Evolutionary conservation across 306 rosid genomes (phyloP).

Genomic region (Gastrolobium bilobum): DNA sequence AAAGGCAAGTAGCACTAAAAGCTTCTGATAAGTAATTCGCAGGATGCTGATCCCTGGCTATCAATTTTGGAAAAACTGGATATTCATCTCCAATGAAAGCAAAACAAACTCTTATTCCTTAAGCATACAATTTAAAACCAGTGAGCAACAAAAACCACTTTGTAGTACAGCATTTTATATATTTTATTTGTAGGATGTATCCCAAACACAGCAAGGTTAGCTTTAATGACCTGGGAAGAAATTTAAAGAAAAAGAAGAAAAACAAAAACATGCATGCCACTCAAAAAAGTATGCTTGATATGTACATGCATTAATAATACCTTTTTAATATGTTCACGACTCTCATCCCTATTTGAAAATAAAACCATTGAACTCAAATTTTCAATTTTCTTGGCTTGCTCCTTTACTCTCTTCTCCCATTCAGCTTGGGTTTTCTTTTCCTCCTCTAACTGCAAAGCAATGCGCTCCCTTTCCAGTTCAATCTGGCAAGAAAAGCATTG

Average conservation of each 20-base stretch:
- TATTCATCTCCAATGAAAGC: slow-evolving; percentile 15
- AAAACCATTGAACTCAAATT: slow-evolving; percentile 94
- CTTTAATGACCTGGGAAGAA: neutral
- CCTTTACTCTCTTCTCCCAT: slow-evolving; percentile 84
- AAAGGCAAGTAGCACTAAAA: slow-evolving; percentile 16
- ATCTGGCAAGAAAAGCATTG: slow-evolving; percentile 59
- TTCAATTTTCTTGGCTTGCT: slow-evolving; percentile 93
- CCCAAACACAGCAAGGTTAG: slow-evolving; percentile 14
- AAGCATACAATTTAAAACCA: slow-evolving; percentile 25
- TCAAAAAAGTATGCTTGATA: slow-evolving; percentile 25
- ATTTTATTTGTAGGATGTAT: slow-evolving; percentile 24
- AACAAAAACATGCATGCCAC: neutral
- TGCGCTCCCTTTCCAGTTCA: slow-evolving; percentile 94
- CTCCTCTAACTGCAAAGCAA: slow-evolving; percentile 96
- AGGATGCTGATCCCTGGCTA: neutral
- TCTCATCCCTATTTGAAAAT: slow-evolving; percentile 87
- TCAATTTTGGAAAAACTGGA: neutral
- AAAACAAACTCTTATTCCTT: slow-evolving; percentile 13
- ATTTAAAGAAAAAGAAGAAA: neutral
- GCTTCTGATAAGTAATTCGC: neutral
- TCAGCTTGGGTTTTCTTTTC: slow-evolving; percentile 93
- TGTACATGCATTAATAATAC: slow-evolving; percentile 48
- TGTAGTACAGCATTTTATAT: neutral
- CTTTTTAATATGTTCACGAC: slow-evolving; percentile 71
- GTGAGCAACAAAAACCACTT: slow-evolving; percentile 16